phyloP scores from a whole-genome alignment of 2,329 filamentous ascomycete species.

The Dryadomyces quercivorus region DNA sequence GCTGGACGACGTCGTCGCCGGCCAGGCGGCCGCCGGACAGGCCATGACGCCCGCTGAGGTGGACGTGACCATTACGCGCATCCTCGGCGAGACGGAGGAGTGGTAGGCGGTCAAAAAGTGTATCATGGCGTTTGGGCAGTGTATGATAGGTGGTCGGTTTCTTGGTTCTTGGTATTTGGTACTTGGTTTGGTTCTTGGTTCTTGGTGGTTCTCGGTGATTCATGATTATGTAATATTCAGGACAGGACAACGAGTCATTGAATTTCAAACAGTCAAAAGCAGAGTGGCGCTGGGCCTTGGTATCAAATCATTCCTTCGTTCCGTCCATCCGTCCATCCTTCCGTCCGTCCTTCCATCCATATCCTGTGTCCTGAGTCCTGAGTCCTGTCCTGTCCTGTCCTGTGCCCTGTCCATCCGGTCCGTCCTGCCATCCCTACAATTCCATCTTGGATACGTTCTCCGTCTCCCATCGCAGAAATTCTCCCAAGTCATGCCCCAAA shows the following conservation, averaged over 20 bases:
- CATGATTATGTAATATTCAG: background rate
- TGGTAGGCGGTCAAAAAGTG: background rate
- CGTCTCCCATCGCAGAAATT: constrained; percentile 46
- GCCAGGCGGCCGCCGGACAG: constrained; percentile 55
- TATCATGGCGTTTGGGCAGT: background rate
- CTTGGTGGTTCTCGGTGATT: background rate
- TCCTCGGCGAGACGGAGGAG: constrained; percentile 17
- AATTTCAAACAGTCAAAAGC: too few relatives aligned
- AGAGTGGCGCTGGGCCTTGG: too few relatives aligned
- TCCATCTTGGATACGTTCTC: constrained; percentile 29
- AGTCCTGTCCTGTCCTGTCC: too few relatives aligned
- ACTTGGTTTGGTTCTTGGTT: background rate
- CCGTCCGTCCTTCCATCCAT: too few relatives aligned
- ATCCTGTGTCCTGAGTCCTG: too few relatives aligned
- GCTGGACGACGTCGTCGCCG: constrained; percentile 73
- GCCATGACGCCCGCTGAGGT: constrained; percentile 51
- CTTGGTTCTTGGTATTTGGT: background rate
- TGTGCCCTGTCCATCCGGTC: background rate
- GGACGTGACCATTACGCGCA: constrained; percentile 50
- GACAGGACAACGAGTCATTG: background rate
- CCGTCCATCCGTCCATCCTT: background rate
- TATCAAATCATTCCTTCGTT: background rate
- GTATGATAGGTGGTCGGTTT: background rate
- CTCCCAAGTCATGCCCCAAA: constrained; percentile 43
- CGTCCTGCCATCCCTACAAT: too few relatives aligned